Evolutionary conservation across 768 basidiomycete genomes (phyloP).

Genomic region (Pleurotus ostreatus): DNA sequence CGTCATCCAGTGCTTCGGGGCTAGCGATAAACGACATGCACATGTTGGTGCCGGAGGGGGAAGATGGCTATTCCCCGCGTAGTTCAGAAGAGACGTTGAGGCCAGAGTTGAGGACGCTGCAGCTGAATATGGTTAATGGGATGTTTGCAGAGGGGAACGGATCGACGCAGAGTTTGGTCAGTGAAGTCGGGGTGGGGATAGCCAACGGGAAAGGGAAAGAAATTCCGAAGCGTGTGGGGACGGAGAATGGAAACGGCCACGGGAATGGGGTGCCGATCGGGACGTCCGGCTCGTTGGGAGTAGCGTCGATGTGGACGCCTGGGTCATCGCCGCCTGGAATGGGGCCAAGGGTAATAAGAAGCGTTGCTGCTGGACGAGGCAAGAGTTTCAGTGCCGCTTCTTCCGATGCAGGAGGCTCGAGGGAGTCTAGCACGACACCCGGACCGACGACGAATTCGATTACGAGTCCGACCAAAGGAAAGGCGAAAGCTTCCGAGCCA

Average conservation of each 20-base stretch:
- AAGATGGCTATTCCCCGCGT: constrained; percentile 19
- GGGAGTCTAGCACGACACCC: background rate
- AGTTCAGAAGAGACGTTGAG: constrained; percentile 67
- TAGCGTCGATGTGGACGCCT: constrained; percentile 7
- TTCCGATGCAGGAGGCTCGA: constrained; percentile 1
- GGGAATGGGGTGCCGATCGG: constrained; percentile 10
- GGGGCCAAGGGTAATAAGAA: constrained; percentile 52
- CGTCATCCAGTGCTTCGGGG: constrained; percentile 12
- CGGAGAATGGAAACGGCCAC: constrained; percentile 7
- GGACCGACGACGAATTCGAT: background rate
- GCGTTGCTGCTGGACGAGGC: constrained; percentile 44
- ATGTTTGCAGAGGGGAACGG: constrained; percentile 18
- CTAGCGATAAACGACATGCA: constrained; percentile 13
- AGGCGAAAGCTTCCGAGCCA: background rate
- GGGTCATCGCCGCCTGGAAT: constrained; percentile 13
- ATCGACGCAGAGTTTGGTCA: constrained; percentile 44
- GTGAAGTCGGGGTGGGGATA: constrained; percentile 17
- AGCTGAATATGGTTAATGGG: constrained; percentile 27
- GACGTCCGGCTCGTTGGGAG: background rate
- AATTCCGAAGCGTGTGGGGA: background rate
- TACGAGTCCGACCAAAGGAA: background rate
- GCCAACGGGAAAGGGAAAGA: constrained; percentile 9
- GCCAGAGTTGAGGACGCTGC: constrained; percentile 41
- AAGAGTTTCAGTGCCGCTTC: constrained; percentile 28
- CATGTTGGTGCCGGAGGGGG: background rate